A percentile compares a stretch with the other conserved stretches of the same genome.
Evolutionary conservation across 495 filamentous ascomycete genomes (phyloP).

Genomic region (Penicillium malachiteum): DNA sequence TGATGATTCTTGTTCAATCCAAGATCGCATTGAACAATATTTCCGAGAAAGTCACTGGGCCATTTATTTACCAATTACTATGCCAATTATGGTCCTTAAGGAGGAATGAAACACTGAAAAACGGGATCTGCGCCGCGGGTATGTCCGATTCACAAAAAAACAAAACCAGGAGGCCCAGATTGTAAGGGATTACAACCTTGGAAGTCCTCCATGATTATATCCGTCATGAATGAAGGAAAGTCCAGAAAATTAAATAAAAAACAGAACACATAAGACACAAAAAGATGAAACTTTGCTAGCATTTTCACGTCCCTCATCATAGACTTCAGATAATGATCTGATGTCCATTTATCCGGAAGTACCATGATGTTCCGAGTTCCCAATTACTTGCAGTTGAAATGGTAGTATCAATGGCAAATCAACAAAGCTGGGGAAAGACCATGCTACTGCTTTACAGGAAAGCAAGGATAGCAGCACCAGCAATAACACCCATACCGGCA

Average conservation of each 20-base stretch:
- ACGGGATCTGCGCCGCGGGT: slow-evolving; percentile 25
- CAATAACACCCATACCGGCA: slow-evolving; percentile 42
- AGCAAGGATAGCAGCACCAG: slow-evolving; percentile 47
- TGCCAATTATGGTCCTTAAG: slow-evolving; percentile 20
- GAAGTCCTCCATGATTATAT: slow-evolving; percentile 18
- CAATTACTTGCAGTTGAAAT: slow-evolving; percentile 7
- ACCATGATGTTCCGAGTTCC: neutral
- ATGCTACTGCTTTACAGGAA: slow-evolving; percentile 37
- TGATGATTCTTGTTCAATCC: neutral
- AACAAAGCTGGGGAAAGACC: neutral
- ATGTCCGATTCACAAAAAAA: slow-evolving; percentile 20
- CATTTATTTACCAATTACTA: slow-evolving; percentile 26
- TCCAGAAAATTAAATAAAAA: slow-evolving; percentile 11
- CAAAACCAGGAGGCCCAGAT: slow-evolving; percentile 5
- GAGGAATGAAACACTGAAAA: slow-evolving; percentile 13
- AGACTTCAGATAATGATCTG: slow-evolving; percentile 5
- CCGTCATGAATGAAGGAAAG: slow-evolving; percentile 7
- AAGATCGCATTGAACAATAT: neutral
- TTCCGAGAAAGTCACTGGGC: neutral
- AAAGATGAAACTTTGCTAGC: slow-evolving; percentile 10
- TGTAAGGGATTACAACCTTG: slow-evolving; percentile 17
- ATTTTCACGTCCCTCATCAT: slow-evolving; percentile 35
- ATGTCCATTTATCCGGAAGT: neutral
- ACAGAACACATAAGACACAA: neutral
- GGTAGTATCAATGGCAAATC: neutral